phyloP scores from a whole-genome alignment of 495 filamentous ascomycete species.

The Friedmanniomyces endolithicus region DNA sequence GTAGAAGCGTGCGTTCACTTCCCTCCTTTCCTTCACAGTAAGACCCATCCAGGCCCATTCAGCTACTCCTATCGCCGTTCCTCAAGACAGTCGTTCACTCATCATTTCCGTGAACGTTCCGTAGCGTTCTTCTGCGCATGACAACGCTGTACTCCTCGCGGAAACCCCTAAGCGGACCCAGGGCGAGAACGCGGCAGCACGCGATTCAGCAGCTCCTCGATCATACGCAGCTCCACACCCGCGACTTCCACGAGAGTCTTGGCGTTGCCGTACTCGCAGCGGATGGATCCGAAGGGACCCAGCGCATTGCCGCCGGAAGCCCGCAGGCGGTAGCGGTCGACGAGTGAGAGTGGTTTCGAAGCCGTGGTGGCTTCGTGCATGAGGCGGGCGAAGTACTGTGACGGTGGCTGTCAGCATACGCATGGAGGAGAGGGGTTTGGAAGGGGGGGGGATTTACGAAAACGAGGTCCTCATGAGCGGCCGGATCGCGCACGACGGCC shows the following conservation, averaged over 20 bases:
- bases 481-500: slow-evolving; percentile 11
- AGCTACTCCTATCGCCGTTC: no score
- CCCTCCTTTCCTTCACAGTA: no score
- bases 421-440: neutral
- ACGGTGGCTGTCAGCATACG: slow-evolving; percentile 39
- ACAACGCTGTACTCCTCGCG: neutral
- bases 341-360: slow-evolving; percentile 29
- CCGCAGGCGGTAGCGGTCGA: slow-evolving; percentile 21
- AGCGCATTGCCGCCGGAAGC: neutral
- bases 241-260: slow-evolving; percentile 10
- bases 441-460: slow-evolving; percentile 2
- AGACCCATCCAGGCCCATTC: no score
- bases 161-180: no score
- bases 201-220: slow-evolving; percentile 7
- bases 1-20: no score
- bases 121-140: neutral
- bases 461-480: slow-evolving; percentile 11
- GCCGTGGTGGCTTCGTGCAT: slow-evolving; percentile 37
- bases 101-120: no score
- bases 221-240: slow-evolving; percentile 6
- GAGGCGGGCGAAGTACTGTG: slow-evolving; percentile 42
- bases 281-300: slow-evolving; percentile 10
- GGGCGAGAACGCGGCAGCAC: slow-evolving; percentile 2
- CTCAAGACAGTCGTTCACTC: no score
- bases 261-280: slow-evolving; percentile 7